Percentiles rank a stretch among this genome's conserved stretches.
These are phyloP conservation scores for Saccharomycopsis selenospora DNA, from an alignment of 805 yeast species.

Conservation along the genomic window DNA sequence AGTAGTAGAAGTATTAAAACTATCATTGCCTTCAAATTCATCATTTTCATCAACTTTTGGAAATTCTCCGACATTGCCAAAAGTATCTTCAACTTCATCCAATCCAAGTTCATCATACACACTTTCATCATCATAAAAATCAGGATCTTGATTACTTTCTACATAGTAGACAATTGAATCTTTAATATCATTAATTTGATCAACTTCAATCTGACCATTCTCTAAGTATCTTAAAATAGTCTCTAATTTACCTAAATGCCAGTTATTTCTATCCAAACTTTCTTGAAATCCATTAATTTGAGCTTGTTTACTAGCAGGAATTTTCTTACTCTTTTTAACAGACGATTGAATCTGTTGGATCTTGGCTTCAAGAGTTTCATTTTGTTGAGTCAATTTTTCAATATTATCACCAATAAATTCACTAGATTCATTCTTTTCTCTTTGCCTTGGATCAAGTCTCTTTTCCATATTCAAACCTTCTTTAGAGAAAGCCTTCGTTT, in stretches of 20 bases:
- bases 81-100: conserved; percentile 33
- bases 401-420: conserved; percentile 19
- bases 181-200: conserved; percentile 66
- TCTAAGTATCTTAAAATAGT: conserved; percentile 69
- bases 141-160: conserved; percentile 88
- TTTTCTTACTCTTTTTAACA: conserved; percentile 50
- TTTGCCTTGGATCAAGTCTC: conserved; percentile 63
- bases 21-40: conserved; percentile 7
- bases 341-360: conserved; percentile 46
- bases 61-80: conserved; percentile 21
- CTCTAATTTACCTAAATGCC: conserved; percentile 76
- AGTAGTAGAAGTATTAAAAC: not conserved
- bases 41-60: conserved; percentile 10
- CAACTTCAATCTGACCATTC: conserved; percentile 74
- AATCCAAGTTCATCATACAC: conserved; percentile 81
- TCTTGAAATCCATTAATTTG: conserved; percentile 47
- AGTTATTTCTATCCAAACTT: conserved; percentile 59
- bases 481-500: conserved; percentile 88
- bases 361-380: conserved; percentile 71
- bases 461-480: conserved; percentile 79
- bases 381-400: conserved; percentile 37
- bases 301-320: conserved; percentile 46
- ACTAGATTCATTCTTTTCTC: conserved; percentile 40
- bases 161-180: conserved; percentile 92
- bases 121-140: conserved; percentile 78